phyloP scores from a whole-genome alignment of 805 yeast species.

The Peterozyma xylosa region DNA sequence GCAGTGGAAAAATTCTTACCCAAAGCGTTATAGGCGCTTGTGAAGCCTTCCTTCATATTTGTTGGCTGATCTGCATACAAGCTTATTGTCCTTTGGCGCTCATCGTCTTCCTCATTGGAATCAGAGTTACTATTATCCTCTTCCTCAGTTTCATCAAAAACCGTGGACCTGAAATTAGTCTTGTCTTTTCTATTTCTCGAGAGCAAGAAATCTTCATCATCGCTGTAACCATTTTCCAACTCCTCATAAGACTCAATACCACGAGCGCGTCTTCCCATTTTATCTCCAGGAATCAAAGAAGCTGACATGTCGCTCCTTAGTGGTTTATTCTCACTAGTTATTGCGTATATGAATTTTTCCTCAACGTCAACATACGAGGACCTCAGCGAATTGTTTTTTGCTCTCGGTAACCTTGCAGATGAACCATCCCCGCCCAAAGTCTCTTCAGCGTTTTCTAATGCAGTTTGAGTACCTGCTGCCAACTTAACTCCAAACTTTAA shows the following conservation, averaged over 20 bases:
- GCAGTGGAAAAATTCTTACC: conserved; percentile 65
- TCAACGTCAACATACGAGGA: conserved; percentile 3
- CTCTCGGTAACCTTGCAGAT: conserved; percentile 29
- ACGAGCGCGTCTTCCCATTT: not conserved
- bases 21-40: conserved; percentile 65
- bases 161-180: conserved; percentile 3
- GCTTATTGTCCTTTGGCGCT: conserved; percentile 44
- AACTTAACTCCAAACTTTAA: conserved; percentile 76
- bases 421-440: conserved; percentile 70
- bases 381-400: not conserved
- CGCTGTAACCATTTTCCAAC: conserved; percentile 16
- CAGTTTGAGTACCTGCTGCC: conserved; percentile 81
- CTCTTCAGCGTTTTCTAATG: conserved; percentile 75
- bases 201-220: conserved; percentile 18
- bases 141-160: conserved; percentile 16
- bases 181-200: conserved; percentile 9
- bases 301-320: not conserved
- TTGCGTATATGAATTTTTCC: conserved; percentile 9
- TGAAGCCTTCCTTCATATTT: conserved; percentile 62
- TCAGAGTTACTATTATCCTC: conserved; percentile 9
- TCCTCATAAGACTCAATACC: conserved; percentile 17
- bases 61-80: conserved; percentile 81
- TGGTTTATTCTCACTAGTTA: conserved; percentile 1
- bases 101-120: conserved; percentile 19
- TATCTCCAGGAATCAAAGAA: conserved; percentile 1